Conservation (phyloP, 352 stramenopile genomes). For the Phytophthora cryptogea region DNA sequence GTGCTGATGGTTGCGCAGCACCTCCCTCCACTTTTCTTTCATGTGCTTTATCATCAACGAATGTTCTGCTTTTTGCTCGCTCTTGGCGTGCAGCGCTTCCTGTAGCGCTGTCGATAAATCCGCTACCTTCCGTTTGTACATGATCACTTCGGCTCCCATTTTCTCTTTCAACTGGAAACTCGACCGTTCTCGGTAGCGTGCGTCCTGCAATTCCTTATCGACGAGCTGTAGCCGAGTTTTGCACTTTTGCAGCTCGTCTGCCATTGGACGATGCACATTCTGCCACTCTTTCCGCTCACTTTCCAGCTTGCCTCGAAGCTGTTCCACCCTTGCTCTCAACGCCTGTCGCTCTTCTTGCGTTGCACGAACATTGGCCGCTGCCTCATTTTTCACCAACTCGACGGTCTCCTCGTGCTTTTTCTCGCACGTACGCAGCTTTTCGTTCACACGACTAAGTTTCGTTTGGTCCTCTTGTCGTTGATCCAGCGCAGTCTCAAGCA, state of each 20-base stretch:
- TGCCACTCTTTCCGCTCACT: conserved; percentile 74
- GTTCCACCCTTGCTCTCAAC: conserved; percentile 64
- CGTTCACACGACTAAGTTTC: conserved; percentile 49
- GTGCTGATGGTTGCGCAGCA: conserved; percentile 45
- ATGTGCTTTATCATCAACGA: conserved; percentile 48
- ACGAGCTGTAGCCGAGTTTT: conserved; percentile 53
- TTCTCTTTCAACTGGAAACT: conserved; percentile 79
- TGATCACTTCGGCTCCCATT: conserved; percentile 47
- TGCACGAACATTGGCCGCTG: conserved; percentile 51
- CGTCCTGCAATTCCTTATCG: conserved; percentile 72
- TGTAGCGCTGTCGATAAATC: conserved; percentile 58
- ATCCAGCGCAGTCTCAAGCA: conserved; percentile 75
- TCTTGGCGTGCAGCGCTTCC: conserved; percentile 48
- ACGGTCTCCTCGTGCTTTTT: conserved; percentile 71
- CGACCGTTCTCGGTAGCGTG: conserved; percentile 60
- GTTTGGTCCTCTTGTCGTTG: conserved; percentile 73
- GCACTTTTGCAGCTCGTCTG: conserved; percentile 60
- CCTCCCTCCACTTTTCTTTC: conserved; percentile 73
- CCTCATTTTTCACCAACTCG: conserved; percentile 59
- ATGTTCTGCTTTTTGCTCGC: conserved; percentile 55
- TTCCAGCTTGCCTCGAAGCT: conserved; percentile 70
- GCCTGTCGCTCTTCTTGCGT: conserved; percentile 75
- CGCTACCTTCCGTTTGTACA: conserved; percentile 62
- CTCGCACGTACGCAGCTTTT: conserved; percentile 61
- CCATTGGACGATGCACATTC: conserved; percentile 48